Conservation (phyloP, 1,284 basidiomycete genomes). For the Rugosomyces carneus region DNA sequence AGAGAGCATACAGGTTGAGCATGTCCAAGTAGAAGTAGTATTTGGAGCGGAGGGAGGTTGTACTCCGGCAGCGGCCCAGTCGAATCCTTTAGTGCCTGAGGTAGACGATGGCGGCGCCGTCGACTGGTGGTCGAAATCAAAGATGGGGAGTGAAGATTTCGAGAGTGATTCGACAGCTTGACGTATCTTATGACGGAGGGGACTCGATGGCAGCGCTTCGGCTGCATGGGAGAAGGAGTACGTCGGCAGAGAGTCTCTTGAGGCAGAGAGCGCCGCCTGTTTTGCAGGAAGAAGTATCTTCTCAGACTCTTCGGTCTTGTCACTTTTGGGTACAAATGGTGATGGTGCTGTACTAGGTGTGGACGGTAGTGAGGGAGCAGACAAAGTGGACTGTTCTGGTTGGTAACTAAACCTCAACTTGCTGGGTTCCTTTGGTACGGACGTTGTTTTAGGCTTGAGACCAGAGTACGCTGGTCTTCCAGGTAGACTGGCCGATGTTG, state of each 20-base stretch:
- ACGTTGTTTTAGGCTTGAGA: constrained; percentile 26
- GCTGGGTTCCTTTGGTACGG: constrained; percentile 63
- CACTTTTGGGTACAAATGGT: background rate
- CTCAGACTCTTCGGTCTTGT: background rate
- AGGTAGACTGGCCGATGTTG: constrained; percentile 5
- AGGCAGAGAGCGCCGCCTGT: constrained; percentile 25
- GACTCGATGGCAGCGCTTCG: background rate
- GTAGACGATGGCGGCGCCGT: constrained; percentile 7
- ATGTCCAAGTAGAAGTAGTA: constrained; percentile 35
- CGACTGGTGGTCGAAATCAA: constrained; percentile 20
- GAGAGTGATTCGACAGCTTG: constrained; percentile 28
- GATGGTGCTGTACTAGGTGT: constrained; percentile 6
- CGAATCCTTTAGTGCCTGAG: constrained; percentile 18
- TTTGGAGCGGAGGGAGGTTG: constrained; percentile 23
- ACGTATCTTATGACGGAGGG: constrained; percentile 26
- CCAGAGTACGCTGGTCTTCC: constrained; percentile 15
- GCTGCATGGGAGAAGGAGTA: constrained; percentile 16
- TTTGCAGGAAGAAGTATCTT: constrained; percentile 20
- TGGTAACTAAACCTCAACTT: constrained; percentile 64
- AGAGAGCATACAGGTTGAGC: constrained; percentile 35
- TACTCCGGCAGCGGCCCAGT: constrained; percentile 30
- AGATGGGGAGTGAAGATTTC: constrained; percentile 36
- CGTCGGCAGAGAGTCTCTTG: constrained; percentile 17
- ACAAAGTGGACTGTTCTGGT: constrained; percentile 26
- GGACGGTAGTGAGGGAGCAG: constrained; percentile 17